A percentile compares a stretch with the other conserved stretches of the same genome.
Evolutionary conservation across 805 yeast species (phyloP).

Genomic region (Kodamaea kaohsiungensis): DNA sequence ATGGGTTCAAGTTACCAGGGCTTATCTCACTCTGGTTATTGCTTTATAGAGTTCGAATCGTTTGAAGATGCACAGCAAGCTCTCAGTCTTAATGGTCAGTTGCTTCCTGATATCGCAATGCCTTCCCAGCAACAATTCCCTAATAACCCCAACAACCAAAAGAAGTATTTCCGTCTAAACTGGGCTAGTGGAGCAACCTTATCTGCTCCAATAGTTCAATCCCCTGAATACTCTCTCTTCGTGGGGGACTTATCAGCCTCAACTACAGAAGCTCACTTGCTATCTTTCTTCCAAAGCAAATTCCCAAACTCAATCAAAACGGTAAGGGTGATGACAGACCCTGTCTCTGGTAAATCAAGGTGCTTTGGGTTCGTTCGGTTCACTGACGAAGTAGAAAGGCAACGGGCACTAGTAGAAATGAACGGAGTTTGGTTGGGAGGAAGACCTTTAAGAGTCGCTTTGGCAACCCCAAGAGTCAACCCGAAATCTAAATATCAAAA

Average conservation of each 20-base stretch:
- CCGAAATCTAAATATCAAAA: slow-evolving; percentile 3
- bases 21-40: slow-evolving; percentile 57
- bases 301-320: slow-evolving; percentile 68
- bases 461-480: slow-evolving; percentile 69
- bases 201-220: slow-evolving; percentile 65
- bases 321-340: slow-evolving; percentile 85
- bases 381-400: slow-evolving; percentile 67
- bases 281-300: slow-evolving; percentile 68
- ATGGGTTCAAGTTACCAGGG: slow-evolving; percentile 18
- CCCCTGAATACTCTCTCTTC: slow-evolving; percentile 75
- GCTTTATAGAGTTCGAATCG: slow-evolving; percentile 73
- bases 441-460: slow-evolving; percentile 71
- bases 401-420: slow-evolving; percentile 69
- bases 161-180: slow-evolving; percentile 69
- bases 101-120: slow-evolving; percentile 58
- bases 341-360: slow-evolving; percentile 72
- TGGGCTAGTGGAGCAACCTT: slow-evolving; percentile 87
- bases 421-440: slow-evolving; percentile 82
- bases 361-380: slow-evolving; percentile 83
- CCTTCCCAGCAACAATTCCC: slow-evolving; percentile 43
- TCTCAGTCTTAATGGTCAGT: slow-evolving; percentile 61
- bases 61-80: slow-evolving; percentile 73
- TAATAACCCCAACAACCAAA: slow-evolving; percentile 47
- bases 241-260: slow-evolving; percentile 82
- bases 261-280: slow-evolving; percentile 76